Evolutionary conservation across 257 asterid species (phyloP), one percentile per base, ranked within the genome.

Genomic region (Jaltomata sinuosa): DNA sequence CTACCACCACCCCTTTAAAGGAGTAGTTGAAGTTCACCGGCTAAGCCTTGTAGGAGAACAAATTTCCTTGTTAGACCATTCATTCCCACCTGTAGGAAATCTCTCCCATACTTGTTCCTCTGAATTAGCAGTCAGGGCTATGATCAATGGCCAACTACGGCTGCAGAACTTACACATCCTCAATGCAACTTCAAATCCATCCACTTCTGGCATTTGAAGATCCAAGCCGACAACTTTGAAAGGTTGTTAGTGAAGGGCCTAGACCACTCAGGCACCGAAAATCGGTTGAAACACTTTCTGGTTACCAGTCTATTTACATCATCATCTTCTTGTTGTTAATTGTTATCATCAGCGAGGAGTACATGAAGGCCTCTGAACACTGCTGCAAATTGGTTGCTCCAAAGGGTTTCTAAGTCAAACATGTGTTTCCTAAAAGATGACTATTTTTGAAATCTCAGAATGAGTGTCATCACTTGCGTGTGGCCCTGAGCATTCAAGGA

Each of bases 181-280:
- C 78, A 21, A 84, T 12, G 90, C 88, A 25, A 88, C 91, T 76
- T 89, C 92, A 34, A 83, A 69, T 42, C 89, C 91, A 53, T 86
- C 92, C 87, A 89, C 86, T 36, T 86, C 92, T 1, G 88, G 89
- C 92, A 89, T 88, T 68, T 89, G 91, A 88, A 89, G 90, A 59
- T 89, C 92, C 87, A 68, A 54, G 11, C 88, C 34, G 40, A 89
- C 87, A 21, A 89, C 80, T 67, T n/a, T 85, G 86, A 62, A n/a
- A 88, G 25, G 83, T 18, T 2, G 88, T 84, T 18, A 84, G 77
- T 5, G 84, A 53, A 49, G 88, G 87, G 16, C 83, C 81, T 2
- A 89, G 88, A 29, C 86, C 88, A 19, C 71, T 85, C 72, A 88
- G 54, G 82, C 89, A 89, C 34, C 83, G 85, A 54, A 88, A 88